Conservation (phyloP, 768 basidiomycete genomes). For the Tricholoma sp. region DNA sequence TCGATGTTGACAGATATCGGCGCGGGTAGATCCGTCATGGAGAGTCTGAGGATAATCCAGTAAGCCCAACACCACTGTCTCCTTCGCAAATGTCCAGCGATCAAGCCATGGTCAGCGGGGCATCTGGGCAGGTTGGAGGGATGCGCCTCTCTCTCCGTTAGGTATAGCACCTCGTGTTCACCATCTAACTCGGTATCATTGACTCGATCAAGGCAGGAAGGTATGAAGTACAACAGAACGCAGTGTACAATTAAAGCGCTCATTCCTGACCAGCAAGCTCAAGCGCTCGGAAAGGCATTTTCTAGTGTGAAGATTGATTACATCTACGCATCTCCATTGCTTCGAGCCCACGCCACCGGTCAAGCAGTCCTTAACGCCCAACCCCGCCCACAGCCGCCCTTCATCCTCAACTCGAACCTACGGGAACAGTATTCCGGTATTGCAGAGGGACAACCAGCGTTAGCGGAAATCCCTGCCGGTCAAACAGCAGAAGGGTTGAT, state of each 20-base stretch:
- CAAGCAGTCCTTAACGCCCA: conserved; percentile 48
- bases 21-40: conserved; percentile 56
- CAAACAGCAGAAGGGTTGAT: conserved; percentile 40
- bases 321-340: conserved; percentile 65
- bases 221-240: conserved; percentile 13
- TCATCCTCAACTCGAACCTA: conserved; percentile 49
- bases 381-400: conserved; percentile 43
- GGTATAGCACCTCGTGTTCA: conserved; percentile 33
- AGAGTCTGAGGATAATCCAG: conserved; percentile 67
- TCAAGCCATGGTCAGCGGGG: conserved; percentile 20
- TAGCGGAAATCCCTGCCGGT: conserved; percentile 21
- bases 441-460: conserved; percentile 63
- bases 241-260: background rate
- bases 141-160: conserved; percentile 67
- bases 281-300: conserved; percentile 53
- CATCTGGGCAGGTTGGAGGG: conserved; percentile 75
- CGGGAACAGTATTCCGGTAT: conserved; percentile 71
- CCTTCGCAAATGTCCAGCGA: background rate
- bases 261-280: conserved; percentile 44
- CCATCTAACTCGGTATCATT: conserved; percentile 1
- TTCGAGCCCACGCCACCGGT: conserved; percentile 60
- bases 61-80: conserved; percentile 19
- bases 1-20: background rate
- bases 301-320: conserved; percentile 41
- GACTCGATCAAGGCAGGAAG: conserved; percentile 14